A percentile compares a stretch with the other conserved stretches of the same genome.
These are phyloP conservation scores for Xylaria arbuscula DNA, from an alignment of 2,329 filamentous ascomycete species.

Conservation along the genomic window DNA sequence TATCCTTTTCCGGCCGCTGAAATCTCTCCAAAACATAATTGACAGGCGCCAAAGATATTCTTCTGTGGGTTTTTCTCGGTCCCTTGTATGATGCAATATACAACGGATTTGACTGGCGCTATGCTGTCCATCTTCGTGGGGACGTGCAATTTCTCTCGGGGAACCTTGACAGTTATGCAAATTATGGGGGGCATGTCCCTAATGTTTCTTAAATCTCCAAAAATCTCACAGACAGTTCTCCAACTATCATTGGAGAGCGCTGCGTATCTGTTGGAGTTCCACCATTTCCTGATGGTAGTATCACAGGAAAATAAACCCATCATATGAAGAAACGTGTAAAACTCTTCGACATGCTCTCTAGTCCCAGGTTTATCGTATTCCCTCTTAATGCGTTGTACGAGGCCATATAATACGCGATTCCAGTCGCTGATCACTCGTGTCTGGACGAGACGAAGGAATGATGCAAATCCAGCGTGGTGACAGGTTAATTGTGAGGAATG, in stretches of 20 bases:
- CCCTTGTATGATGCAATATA: constrained; percentile 27
- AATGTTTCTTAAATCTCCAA: constrained; percentile 34
- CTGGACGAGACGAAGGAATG: constrained; percentile 36
- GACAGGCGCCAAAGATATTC: constrained; percentile 53
- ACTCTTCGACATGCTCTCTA: constrained; percentile 20
- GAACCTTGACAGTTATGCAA: constrained; percentile 39
- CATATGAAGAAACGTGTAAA: constrained; percentile 48
- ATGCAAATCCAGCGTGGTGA: constrained; percentile 28
- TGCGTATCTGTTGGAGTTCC: not conserved
- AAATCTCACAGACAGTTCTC: not conserved
- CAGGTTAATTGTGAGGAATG: constrained; percentile 18
- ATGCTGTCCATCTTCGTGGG: constrained; percentile 9
- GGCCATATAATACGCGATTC: constrained; percentile 43
- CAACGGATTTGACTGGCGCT: constrained; percentile 17
- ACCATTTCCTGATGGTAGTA: constrained; percentile 7
- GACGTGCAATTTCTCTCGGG: constrained; percentile 28
- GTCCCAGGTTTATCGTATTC: constrained; percentile 41
- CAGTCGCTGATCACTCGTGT: constrained; percentile 49
- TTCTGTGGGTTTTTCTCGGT: not conserved
- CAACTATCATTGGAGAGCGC: not conserved
- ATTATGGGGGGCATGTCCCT: constrained; percentile 36
- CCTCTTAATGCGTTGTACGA: constrained; percentile 51
- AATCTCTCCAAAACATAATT: constrained; percentile 56
- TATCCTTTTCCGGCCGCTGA: constrained; percentile 41
- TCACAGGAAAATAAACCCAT: constrained; percentile 47